phyloP scores from a whole-genome alignment of 2,329 filamentous ascomycete genomes.

The Stemphylium vesicarium region DNA sequence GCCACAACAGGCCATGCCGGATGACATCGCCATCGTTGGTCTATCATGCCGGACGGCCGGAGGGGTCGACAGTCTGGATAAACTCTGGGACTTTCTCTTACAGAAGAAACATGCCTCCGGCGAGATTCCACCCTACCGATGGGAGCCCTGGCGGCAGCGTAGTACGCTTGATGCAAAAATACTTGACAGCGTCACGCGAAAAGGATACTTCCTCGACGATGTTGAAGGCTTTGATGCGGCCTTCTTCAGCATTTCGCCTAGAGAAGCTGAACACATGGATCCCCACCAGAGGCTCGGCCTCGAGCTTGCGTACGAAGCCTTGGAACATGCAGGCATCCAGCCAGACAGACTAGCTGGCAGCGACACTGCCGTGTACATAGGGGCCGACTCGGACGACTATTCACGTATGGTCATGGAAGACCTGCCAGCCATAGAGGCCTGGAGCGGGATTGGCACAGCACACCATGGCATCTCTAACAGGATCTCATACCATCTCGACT shows the following conservation, averaged over 20 bases:
- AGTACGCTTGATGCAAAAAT: constrained; percentile 36
- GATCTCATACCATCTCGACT: constrained; percentile 32
- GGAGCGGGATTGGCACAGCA: not conserved
- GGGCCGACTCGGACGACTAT: constrained; percentile 27
- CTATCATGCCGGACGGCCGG: constrained; percentile 44
- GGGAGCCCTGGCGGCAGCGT: constrained; percentile 40
- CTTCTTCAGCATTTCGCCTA: constrained; percentile 41
- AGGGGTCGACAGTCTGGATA: constrained; percentile 36
- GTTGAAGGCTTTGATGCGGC: constrained; percentile 34
- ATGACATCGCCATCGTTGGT: constrained; percentile 44
- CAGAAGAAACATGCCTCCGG: constrained; percentile 37
- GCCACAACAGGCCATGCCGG: not conserved
- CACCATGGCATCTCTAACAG: constrained; percentile 13
- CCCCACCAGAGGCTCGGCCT: constrained; percentile 34
- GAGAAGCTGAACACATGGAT: constrained; percentile 38
- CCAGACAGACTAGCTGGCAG: constrained; percentile 23
- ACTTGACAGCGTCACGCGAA: constrained; percentile 29
- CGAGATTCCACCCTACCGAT: constrained; percentile 39
- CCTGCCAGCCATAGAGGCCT: not conserved
- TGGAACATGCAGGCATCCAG: constrained; percentile 35
- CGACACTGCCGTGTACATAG: constrained; percentile 35
- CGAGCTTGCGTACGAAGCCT: constrained; percentile 35
- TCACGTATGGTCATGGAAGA: not conserved
- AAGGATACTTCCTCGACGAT: constrained; percentile 43
- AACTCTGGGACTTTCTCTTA: constrained; percentile 44